Percentiles rank a stretch among this genome's conserved stretches.
Conservation (phyloP, 306 rosid species). For the Sophora flavescens region DNA sequence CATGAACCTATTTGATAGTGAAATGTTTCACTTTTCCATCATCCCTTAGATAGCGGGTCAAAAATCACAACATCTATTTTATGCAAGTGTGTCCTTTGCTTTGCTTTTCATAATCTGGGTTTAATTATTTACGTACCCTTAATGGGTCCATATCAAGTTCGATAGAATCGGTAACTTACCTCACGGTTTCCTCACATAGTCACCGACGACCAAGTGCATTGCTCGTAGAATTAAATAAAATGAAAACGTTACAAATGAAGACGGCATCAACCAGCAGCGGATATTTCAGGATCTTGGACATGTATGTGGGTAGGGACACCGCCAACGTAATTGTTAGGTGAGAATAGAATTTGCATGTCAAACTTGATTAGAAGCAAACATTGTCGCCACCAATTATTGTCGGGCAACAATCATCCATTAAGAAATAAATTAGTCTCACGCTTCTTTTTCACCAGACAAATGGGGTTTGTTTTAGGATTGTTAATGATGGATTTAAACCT, state of each 20-base stretch:
- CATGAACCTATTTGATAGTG: slow-evolving; percentile 20
- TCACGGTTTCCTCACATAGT: slow-evolving; percentile 40
- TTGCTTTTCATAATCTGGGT: slow-evolving; percentile 37
- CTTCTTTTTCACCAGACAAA: slow-evolving; percentile 54
- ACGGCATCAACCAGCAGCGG: slow-evolving; percentile 42
- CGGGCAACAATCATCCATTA: slow-evolving; percentile 46
- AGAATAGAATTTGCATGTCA: slow-evolving; percentile 45
- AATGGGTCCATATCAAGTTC: slow-evolving; percentile 34
- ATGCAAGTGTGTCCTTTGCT: slow-evolving; percentile 9
- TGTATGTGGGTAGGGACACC: slow-evolving; percentile 72
- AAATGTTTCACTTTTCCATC: slow-evolving; percentile 41
- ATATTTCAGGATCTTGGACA: slow-evolving; percentile 48
- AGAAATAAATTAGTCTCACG: slow-evolving; percentile 39
- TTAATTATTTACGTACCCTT: background rate
- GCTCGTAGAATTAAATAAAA: slow-evolving; percentile 28
- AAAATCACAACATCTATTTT: slow-evolving; percentile 31
- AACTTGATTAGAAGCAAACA: slow-evolving; percentile 51
- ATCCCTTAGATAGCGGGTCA: slow-evolving; percentile 57
- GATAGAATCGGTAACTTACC: slow-evolving; percentile 35
- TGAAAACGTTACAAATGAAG: background rate
- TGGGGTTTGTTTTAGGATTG: slow-evolving; percentile 45
- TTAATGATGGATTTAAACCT: slow-evolving; percentile 58
- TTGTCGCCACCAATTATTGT: slow-evolving; percentile 66
- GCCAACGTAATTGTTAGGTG: slow-evolving; percentile 62
- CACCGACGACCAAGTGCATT: slow-evolving; percentile 61